Conservation (phyloP, 2,329 filamentous ascomycete species). For the Ophiostoma australiae region DNA sequence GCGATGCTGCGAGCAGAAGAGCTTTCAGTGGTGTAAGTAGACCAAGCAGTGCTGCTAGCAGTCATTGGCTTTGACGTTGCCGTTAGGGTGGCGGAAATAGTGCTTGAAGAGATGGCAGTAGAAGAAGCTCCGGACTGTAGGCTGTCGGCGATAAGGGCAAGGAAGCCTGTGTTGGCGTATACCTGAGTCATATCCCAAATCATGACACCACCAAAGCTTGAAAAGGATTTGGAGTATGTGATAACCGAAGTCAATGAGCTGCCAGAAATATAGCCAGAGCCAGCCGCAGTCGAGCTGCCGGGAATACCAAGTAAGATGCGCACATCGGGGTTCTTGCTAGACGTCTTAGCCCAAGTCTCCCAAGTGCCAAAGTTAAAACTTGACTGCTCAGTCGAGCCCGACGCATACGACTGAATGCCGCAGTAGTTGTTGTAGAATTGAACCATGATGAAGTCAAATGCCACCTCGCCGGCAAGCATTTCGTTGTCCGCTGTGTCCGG, state of each 20-base stretch:
- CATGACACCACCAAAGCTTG: constrained; percentile 63
- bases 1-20: not conserved
- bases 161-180: constrained; percentile 54
- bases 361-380: constrained; percentile 60
- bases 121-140: constrained; percentile 28
- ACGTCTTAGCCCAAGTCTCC: constrained; percentile 59
- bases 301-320: constrained; percentile 60
- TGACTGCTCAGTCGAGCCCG: constrained; percentile 41
- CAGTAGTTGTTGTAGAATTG: constrained; percentile 70
- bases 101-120: not conserved
- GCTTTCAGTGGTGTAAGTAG: not conserved
- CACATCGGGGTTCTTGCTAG: constrained; percentile 54
- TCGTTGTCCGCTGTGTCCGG: constrained; percentile 57
- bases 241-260: constrained; percentile 47
- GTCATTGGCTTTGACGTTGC: not conserved
- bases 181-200: constrained; percentile 63
- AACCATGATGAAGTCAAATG: constrained; percentile 57
- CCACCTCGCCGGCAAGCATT: constrained; percentile 50
- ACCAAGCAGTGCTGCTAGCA: not conserved
- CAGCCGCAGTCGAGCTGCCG: constrained; percentile 46
- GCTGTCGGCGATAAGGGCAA: constrained; percentile 41
- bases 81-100: not conserved
- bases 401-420: constrained; percentile 49
- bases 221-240: constrained; percentile 49
- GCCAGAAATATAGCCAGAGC: constrained; percentile 51